These are phyloP conservation scores for Achlya hypogyna DNA, from an alignment of 352 stramenopile species.

Conservation along the genomic window DNA sequence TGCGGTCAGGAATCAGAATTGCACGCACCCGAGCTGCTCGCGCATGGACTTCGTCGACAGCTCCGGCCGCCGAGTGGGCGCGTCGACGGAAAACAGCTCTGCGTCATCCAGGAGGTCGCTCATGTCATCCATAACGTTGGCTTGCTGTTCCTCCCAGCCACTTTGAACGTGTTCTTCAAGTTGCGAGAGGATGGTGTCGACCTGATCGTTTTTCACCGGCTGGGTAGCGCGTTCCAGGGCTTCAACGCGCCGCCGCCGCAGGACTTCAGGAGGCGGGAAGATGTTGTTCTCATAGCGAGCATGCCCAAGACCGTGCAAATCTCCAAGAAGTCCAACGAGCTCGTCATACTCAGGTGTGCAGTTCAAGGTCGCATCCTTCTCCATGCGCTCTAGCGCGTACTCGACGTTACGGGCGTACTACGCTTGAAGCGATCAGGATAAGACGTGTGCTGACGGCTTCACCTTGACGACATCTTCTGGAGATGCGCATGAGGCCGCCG, in stretches of 20 bases:
- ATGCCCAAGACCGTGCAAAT: neutral
- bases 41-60: neutral
- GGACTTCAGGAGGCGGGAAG: neutral
- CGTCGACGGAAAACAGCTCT: neutral
- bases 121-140: slow-evolving; percentile 18
- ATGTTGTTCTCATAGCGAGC: neutral
- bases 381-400: neutral
- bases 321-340: neutral
- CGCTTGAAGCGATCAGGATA: neutral
- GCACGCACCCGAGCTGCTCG: slow-evolving; percentile 8
- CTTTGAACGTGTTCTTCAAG: slow-evolving; percentile 5
- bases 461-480: slow-evolving; percentile 6
- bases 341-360: slow-evolving; percentile 14
- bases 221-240: neutral
- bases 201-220: neutral
- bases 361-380: slow-evolving; percentile 1
- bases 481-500: neutral
- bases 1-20: neutral
- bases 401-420: slow-evolving; percentile 11
- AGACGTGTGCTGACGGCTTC: neutral
- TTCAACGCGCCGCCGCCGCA: neutral
- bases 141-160: slow-evolving; percentile 12
- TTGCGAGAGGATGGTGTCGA: slow-evolving; percentile 12
- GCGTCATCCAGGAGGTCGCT: neutral
- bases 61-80: neutral